Percentiles rank a stretch among this genome's conserved stretches.
Conservation (phyloP, 345 rosid species). For the Citrus australasica region DNA sequence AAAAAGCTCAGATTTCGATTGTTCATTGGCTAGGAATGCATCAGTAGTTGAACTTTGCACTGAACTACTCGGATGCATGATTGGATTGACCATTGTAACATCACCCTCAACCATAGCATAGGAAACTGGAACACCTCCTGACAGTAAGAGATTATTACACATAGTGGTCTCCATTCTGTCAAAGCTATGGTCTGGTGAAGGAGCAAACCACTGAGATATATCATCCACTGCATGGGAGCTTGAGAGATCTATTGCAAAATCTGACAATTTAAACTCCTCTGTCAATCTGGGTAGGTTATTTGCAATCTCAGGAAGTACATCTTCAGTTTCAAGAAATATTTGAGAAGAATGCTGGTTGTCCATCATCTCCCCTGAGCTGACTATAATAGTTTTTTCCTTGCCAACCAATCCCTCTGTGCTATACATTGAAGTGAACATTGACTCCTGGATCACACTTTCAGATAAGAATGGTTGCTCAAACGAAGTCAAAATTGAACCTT, state of each 20-base stretch:
- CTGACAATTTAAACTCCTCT: constrained; percentile 36
- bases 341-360: constrained; percentile 12
- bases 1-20: constrained; percentile 24
- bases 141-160: constrained; percentile 21
- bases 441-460: constrained; percentile 13
- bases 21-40: constrained; percentile 11
- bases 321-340: neutral
- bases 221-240: constrained; percentile 42
- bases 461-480: constrained; percentile 24
- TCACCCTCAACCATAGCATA: constrained; percentile 22
- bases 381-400: constrained; percentile 8
- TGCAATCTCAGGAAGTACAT: constrained; percentile 23
- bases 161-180: constrained; percentile 15
- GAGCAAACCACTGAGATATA: constrained; percentile 48
- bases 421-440: constrained; percentile 16
- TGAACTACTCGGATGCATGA: constrained; percentile 16
- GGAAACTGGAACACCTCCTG: constrained; percentile 24
- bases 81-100: constrained; percentile 17
- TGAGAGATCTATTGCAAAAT: constrained; percentile 39
- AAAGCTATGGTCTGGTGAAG: constrained; percentile 34
- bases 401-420: constrained; percentile 18
- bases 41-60: constrained; percentile 22
- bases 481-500: constrained; percentile 43
- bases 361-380: constrained; percentile 13
- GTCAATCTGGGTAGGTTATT: constrained; percentile 23